Base-by-base conservation (phyloP, 2,329 filamentous ascomycete genomes). In the Penicillium sp. region DNA sequence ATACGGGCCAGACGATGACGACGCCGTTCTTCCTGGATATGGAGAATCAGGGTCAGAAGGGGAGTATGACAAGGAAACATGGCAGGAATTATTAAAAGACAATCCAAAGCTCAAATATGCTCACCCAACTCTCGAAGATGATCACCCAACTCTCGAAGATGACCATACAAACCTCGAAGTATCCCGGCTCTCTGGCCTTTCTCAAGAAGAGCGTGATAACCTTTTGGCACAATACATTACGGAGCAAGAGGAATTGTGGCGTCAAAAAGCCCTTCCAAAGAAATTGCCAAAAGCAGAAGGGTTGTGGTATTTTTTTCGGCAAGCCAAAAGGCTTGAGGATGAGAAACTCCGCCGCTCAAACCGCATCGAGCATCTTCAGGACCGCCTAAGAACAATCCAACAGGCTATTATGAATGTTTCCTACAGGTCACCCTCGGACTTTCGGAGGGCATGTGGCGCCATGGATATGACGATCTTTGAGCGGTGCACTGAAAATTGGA, bases 401-500 rank as follows among this genome's bases (percentile, higher is more conserved):
- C 64, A 77, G 1, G 79, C 84, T 20, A 83, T 91, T 31, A 59
- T 78, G 1, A 6, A 6, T 18, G 74, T 81, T 15, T 68, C 77
- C 27, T 90, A 86, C 51, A 44, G 82, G 69, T 73, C 11, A 82
- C 75, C 7, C 73, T 76, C 22, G 64, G 79, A 85, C 14, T 67
- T 94, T 14, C 73, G 77, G 25, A 74, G 72, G 6, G 82, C 85
- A 63, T 85, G 85, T 47, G 72, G 75, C 11, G 81, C 75, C 33
- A 75, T 96, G 52, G 85, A 93, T 56, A 75, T 78, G 4, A 90
- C 81, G 3, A 73, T 96, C 1, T 81, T 83, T 33, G 81, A 88
- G 52, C 81, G 82, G 47, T 69, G 78, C 59, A 64, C 65, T 25
- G 63, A 67, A 23, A 67, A 68, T 26, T 85, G 79, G 79, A 76